Base-by-base conservation (phyloP, 805 yeast genomes). In the Metschnikowia shivogae region DNA sequence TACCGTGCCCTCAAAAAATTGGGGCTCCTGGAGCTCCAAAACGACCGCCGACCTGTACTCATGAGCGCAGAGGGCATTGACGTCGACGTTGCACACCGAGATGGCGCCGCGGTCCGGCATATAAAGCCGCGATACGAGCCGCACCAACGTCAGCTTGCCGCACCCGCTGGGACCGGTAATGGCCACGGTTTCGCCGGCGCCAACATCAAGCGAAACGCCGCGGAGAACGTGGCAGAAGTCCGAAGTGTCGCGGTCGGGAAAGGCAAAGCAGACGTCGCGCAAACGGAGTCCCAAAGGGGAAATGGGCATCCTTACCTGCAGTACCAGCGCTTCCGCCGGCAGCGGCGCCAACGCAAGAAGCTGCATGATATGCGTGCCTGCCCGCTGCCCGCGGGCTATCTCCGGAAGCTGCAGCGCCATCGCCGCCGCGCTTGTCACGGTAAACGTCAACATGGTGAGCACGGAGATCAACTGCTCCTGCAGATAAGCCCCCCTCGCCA, bases 101-200 rank as follows among this genome's bases (percentile, higher is more conserved):
- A 84, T 64, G 0, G 64, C 43, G 0, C 78, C 74, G 0, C 63
- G 51, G 3, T 63, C 52, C 2, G 72, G 65, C 1, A 60, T 60
- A 48, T 80, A 80, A 1, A 90, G 62, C 40, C 84, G 68, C 1
- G 81, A 62, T 0, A 90, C 50, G 10, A 90, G 54, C 1, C 74
- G 68, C 0, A 80, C 64, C 1, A 92, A 49, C 0, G 98, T 89
- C 0, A 97, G 85, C 62, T 93, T 93, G 0, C 99, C 99, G 11
- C 84, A 76, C 0, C 99, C 99, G 1, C 97, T 87, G 30, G 77
- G 80, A 0, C 99, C 99, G 3, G 83, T 78, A 1, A 93, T 62
- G 0, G 87, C 93, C 17, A 85, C 68, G 0, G 77, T 68, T 45
- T 80, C 78, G 14, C 78, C 77, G 9, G 65, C 54, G 0, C 56